Base-by-base conservation (phyloP, 164 flowering plant species). In the Chimonanthus praecox region DNA sequence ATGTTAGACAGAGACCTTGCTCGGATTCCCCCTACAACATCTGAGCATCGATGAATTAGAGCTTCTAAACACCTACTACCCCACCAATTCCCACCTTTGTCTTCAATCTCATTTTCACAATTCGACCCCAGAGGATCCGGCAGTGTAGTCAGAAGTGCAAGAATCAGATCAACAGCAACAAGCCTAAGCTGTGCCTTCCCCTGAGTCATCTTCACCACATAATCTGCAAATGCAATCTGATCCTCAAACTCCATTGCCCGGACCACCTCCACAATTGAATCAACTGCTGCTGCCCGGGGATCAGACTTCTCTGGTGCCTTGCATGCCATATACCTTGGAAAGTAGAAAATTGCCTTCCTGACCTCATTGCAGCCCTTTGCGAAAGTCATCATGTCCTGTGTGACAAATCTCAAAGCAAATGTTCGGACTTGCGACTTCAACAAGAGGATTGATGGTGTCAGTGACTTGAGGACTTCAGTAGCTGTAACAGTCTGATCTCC, bases 231-330 rank as follows among this genome's bases (percentile, higher is more conserved):
- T 20, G 76, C 91, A 51, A 86, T 46, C 74, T 88, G 97, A 73
- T 90, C 90, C 6, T 75, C 81, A 10, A 75, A 74, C 15, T 88
- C 94, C 89, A 94, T 77, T 9, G 78, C 83, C 68, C 73, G 74
- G 73, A 96, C 90, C 65, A 94, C 79, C 83, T 90, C 90, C 83
- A 89, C 80, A 5, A 96, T 87, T 0, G 94, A 84, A 64, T 96
- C 99, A 58, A 90, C 99, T 7, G 97, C 98, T 47, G 76, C 64
- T 4, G 88, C 89, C 73, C 99, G 87, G 44, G 84, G 86, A 74
- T 95, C 99, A 18, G 97, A 85, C 82, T 82, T 94, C 83, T 94
- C 99, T 0, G 95, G 98, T 0, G 99, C 94, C 81, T 88, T 92
- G 16, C 79, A 79, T 4, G 73, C 86, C 81, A 92, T 78, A 74